Percentiles rank a stretch among this genome's conserved stretches.
Evolutionary conservation across 805 yeast species (phyloP).

Genomic region (Blastobotrys attinorum): DNA sequence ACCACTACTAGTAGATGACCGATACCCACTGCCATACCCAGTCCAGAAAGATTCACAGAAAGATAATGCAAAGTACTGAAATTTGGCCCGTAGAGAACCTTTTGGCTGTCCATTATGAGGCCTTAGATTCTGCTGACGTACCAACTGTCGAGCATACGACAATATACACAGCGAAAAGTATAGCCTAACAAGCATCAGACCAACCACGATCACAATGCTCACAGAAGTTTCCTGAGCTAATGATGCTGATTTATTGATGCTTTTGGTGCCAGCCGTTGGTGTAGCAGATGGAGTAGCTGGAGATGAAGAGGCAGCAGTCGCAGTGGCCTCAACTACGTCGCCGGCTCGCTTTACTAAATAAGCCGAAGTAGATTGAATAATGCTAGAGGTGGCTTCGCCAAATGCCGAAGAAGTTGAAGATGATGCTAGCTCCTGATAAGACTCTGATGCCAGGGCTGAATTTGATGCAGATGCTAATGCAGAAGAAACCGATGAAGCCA

Average conservation of each 20-base stretch:
- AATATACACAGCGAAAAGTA: slow-evolving; percentile 49
- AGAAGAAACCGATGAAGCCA: neutral
- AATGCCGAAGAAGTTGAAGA: neutral
- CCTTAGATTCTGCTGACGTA: slow-evolving; percentile 34
- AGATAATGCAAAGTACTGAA: slow-evolving; percentile 23
- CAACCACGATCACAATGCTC: slow-evolving; percentile 42
- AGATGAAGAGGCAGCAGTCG: neutral
- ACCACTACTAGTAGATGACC: no score
- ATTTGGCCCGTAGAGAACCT: slow-evolving; percentile 24
- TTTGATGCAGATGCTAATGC: neutral
- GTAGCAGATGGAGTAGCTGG: neutral
- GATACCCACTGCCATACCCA: slow-evolving; percentile 12
- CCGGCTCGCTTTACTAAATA: neutral
- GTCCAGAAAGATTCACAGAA: slow-evolving; percentile 30
- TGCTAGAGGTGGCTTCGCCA: neutral
- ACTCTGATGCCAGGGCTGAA: neutral
- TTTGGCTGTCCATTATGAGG: slow-evolving; percentile 28
- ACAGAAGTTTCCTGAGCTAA: slow-evolving; percentile 31
- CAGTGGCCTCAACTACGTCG: neutral
- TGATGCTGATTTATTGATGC: slow-evolving; percentile 17
- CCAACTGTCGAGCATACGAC: slow-evolving; percentile 48
- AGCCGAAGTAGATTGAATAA: neutral
- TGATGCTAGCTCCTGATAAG: neutral
- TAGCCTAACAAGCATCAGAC: slow-evolving; percentile 38
- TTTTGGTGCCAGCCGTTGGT: neutral